phyloP scores from a whole-genome alignment of 2,329 filamentous ascomycete genomes.

The Calonectria multiphialidica region DNA sequence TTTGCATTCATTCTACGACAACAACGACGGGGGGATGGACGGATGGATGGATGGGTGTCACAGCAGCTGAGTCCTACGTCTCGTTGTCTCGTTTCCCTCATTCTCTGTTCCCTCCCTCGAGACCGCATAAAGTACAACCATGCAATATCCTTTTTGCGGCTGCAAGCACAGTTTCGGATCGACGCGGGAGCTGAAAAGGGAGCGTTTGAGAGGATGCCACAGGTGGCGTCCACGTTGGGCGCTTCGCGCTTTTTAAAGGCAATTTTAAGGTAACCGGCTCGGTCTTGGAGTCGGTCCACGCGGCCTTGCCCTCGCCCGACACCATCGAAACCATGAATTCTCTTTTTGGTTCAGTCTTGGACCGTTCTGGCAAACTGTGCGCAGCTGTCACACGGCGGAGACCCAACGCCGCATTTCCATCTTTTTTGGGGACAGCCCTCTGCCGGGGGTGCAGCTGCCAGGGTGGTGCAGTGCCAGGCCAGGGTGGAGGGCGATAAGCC shows the following conservation, averaged over 20 bases:
- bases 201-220: background rate
- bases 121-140: too few relatives aligned
- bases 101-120: background rate
- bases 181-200: background rate
- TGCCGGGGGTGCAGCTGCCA: background rate
- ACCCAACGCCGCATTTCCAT: background rate
- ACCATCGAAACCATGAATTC: background rate
- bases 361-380: background rate
- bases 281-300: background rate
- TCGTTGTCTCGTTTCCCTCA: too few relatives aligned
- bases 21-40: background rate
- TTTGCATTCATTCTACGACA: background rate
- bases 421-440: too few relatives aligned
- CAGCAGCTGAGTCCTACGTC: background rate
- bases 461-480: background rate
- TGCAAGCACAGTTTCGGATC: background rate
- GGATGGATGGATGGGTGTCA: background rate
- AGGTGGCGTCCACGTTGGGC: background rate
- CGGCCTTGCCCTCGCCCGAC: background rate
- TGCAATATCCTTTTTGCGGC: background rate
- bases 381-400: background rate
- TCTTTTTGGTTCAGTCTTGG: background rate
- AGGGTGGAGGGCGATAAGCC: background rate
- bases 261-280: constrained; percentile 5
- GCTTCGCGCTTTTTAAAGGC: background rate